A percentile compares a stretch with the other conserved stretches of the same genome.
These are phyloP conservation scores for Wickerhamomyces kurtzmanii DNA, from an alignment of 805 yeast genomes.

Conservation along the genomic window DNA sequence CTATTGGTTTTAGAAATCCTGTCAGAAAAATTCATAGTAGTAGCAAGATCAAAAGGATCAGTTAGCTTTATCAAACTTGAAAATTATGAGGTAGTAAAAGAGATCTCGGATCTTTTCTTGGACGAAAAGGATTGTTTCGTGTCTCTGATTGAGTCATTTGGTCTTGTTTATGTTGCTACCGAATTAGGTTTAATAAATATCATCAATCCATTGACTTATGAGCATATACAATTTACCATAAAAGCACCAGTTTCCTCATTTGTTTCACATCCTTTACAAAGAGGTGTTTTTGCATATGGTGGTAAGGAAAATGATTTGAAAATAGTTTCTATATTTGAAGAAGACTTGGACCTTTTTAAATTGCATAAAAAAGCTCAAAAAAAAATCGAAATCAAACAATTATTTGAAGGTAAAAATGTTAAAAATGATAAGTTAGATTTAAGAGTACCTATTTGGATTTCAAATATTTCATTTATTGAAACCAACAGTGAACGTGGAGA, in stretches of 20 bases:
- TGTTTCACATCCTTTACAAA: constrained; percentile 33
- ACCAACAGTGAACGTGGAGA: constrained; percentile 22
- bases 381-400: constrained; percentile 17
- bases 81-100: constrained; percentile 14
- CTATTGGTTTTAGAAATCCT: constrained; percentile 22
- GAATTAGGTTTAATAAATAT: constrained; percentile 25
- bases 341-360: constrained; percentile 17
- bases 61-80: constrained; percentile 28
- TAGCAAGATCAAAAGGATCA: constrained; percentile 36
- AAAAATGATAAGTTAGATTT: constrained; percentile 69
- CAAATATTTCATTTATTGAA: constrained; percentile 39
- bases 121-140: constrained; percentile 26
- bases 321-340: constrained; percentile 28
- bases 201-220: constrained; percentile 12
- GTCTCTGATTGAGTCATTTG: constrained; percentile 19
- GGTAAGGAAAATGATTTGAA: constrained; percentile 77
- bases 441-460: constrained; percentile 76
- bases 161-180: constrained; percentile 21
- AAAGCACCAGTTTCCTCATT: constrained; percentile 41
- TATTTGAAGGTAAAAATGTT: constrained; percentile 78
- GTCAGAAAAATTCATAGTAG: constrained; percentile 22
- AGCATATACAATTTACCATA: constrained; percentile 15
- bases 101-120: constrained; percentile 6
- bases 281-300: constrained; percentile 63
- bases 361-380: constrained; percentile 14